Evolutionary conservation across 106 monocot genomes (phyloP).

Genomic region (Xerophyta viscosa): DNA sequence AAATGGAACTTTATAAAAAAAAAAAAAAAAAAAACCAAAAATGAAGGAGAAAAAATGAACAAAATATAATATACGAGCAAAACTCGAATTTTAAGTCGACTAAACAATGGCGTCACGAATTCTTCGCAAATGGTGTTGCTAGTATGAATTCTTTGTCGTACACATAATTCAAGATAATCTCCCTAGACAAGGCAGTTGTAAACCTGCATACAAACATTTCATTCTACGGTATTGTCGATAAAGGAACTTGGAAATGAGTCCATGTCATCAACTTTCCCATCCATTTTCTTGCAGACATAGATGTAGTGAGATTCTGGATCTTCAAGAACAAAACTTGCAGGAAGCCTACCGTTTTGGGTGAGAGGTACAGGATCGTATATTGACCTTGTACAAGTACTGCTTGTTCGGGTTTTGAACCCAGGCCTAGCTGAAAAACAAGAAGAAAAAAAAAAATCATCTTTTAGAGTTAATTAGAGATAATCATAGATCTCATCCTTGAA

Average conservation of each 20-base stretch:
- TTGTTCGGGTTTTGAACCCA: constrained; percentile 27
- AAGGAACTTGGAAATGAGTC: background rate
- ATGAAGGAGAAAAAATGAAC: too few relatives aligned
- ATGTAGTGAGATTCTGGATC: constrained; percentile 95
- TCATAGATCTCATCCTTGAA: too few relatives aligned
- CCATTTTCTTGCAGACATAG: constrained; percentile 71
- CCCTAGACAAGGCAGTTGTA: too few relatives aligned
- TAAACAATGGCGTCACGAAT: too few relatives aligned
- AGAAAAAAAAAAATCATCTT: background rate
- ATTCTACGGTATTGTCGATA: background rate
- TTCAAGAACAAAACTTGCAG: constrained; percentile 59
- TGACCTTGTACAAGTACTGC: constrained; percentile 30
- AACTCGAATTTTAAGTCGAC: too few relatives aligned
- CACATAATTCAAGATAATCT: too few relatives aligned
- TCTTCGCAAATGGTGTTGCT: too few relatives aligned
- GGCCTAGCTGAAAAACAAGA: constrained; percentile 59
- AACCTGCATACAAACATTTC: background rate
- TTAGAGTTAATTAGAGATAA: background rate
- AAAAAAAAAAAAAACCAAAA: too few relatives aligned
- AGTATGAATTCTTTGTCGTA: too few relatives aligned
- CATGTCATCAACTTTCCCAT: constrained; percentile 5
- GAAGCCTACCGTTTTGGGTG: constrained; percentile 61
- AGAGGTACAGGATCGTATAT: constrained; percentile 64
- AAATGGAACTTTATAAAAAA: too few relatives aligned
- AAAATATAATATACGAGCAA: too few relatives aligned